These are phyloP conservation scores for Tillandsia fasciculata DNA, from an alignment of 176 grass and related monocot genomes.

Conservation along the genomic window DNA sequence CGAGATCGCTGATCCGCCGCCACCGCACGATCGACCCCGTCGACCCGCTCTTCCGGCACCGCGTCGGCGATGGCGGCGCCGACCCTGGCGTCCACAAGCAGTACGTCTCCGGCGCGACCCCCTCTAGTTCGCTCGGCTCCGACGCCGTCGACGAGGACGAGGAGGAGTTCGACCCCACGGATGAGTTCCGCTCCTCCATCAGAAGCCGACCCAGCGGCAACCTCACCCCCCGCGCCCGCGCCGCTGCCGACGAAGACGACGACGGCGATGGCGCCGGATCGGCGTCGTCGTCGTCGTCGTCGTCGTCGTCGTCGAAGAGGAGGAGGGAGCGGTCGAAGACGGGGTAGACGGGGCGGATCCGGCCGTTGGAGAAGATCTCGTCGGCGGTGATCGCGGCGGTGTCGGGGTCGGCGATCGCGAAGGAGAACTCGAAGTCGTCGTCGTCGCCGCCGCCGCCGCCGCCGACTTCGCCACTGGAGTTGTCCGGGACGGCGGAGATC, in stretches of 20 bases:
- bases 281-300: no score
- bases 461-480: neutral
- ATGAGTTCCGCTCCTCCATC: constrained; percentile 11
- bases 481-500: neutral
- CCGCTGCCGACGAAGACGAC: neutral
- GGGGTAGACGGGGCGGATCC: constrained; percentile 47
- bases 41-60: constrained; percentile 55
- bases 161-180: neutral
- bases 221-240: neutral
- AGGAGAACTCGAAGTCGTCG: constrained; percentile 40
- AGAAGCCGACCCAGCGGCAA: constrained; percentile 16
- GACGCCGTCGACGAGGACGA: neutral
- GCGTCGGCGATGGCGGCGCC: constrained; percentile 20
- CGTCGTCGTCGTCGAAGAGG: neutral
- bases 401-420: constrained; percentile 24
- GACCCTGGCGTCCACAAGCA: constrained; percentile 52
- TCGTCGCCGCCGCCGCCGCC: neutral
- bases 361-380: constrained; percentile 60
- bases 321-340: constrained; percentile 30
- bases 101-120: constrained; percentile 24
- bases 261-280: neutral
- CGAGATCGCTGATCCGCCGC: constrained; percentile 37
- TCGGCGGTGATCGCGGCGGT: constrained; percentile 18
- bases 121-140: neutral
- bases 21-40: constrained; percentile 25